Conservation (phyloP, 352 stramenopile genomes). For the Globisporangium echinulatum region DNA sequence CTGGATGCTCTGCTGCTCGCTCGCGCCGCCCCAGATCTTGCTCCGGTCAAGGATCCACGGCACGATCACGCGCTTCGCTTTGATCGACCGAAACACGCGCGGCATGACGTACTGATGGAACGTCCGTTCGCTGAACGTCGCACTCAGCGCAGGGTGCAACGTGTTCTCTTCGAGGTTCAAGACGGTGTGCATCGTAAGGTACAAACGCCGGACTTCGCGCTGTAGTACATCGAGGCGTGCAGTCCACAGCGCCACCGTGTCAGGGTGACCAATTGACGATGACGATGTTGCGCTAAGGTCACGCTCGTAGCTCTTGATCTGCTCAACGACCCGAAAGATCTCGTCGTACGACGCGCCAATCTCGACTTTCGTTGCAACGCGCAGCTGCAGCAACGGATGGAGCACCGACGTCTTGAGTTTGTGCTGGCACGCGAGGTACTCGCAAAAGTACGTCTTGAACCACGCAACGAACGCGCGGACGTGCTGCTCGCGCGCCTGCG, state of each 20-base stretch:
- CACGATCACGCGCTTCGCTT: slow-evolving; percentile 73
- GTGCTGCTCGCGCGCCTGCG: slow-evolving; percentile 28
- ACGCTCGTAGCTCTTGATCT: slow-evolving; percentile 51
- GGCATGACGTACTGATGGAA: slow-evolving; percentile 76
- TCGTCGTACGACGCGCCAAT: slow-evolving; percentile 63
- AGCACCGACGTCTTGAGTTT: slow-evolving; percentile 58
- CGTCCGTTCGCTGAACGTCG: slow-evolving; percentile 62
- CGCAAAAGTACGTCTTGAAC: slow-evolving; percentile 73
- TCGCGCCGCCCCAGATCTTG: slow-evolving; percentile 77
- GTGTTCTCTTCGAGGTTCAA: slow-evolving; percentile 75
- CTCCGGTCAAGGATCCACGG: slow-evolving; percentile 82
- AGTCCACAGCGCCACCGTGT: slow-evolving; percentile 26
- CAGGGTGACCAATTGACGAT: not conserved
- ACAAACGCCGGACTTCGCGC: slow-evolving; percentile 57
- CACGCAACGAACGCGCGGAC: slow-evolving; percentile 64
- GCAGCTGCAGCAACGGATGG: slow-evolving; percentile 47
- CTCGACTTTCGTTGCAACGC: slow-evolving; percentile 45
- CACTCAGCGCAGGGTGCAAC: slow-evolving; percentile 47
- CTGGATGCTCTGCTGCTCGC: slow-evolving; percentile 60
- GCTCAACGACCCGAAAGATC: slow-evolving; percentile 45
- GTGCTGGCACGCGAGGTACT: slow-evolving; percentile 65
- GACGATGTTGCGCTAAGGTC: slow-evolving; percentile 29
- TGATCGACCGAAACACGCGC: slow-evolving; percentile 66
- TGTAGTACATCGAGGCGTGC: slow-evolving; percentile 58
- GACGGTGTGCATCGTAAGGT: slow-evolving; percentile 53